Evolutionary conservation across 2,329 filamentous ascomycete species (phyloP).

Genomic region (Verticillium isaacii): DNA sequence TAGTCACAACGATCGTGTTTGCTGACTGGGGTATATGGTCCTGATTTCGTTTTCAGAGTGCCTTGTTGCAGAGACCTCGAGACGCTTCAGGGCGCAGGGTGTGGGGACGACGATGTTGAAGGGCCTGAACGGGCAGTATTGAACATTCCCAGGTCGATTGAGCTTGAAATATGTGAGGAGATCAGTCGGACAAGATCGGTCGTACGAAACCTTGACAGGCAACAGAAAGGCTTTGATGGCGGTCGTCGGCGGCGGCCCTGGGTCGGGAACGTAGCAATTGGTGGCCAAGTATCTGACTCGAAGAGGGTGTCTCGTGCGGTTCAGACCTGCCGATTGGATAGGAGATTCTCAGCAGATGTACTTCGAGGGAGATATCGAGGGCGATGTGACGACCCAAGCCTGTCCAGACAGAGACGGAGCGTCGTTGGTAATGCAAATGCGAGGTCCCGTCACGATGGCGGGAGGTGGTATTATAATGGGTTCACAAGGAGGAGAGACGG

Average conservation of each 20-base stretch:
- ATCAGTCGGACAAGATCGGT: not conserved
- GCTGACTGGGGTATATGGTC: not conserved
- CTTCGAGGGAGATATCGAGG: not conserved
- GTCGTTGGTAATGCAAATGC: not conserved
- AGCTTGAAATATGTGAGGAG: not conserved
- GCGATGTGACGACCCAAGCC: not conserved
- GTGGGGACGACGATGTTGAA: not conserved
- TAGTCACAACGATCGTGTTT: not conserved
- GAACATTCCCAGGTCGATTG: not conserved
- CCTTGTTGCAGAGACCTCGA: constrained; percentile 1
- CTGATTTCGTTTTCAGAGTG: not conserved
- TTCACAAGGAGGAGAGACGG: not conserved
- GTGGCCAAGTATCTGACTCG: not conserved
- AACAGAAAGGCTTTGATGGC: not conserved
- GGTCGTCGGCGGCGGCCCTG: not conserved
- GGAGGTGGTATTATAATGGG: not conserved
- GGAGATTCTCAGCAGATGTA: not conserved
- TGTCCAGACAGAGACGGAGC: not conserved
- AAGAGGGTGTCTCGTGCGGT: not conserved
- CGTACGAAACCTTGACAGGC: not conserved
- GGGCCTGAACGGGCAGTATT: not conserved
- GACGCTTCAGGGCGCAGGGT: not conserved
- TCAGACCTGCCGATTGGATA: not conserved
- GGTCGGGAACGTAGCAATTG: not conserved
- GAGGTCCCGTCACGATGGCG: not conserved